Conservation (phyloP, 345 rosid species). For the Chamaenerion angustifolium region DNA sequence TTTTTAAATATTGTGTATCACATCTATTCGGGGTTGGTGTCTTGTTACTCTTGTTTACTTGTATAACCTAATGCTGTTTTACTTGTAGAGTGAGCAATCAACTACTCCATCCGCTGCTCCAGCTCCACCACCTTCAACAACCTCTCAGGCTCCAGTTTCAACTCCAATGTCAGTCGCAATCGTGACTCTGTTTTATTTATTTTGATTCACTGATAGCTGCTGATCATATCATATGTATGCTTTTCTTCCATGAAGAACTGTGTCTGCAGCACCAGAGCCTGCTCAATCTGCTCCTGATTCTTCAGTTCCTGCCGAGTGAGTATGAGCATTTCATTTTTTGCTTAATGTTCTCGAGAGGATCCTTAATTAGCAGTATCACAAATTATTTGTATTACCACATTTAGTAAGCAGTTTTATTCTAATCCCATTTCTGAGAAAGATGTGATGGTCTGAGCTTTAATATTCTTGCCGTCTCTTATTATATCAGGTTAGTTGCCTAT, state of each 20-base stretch:
- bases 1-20: too few relatives aligned
- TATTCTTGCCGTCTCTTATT: not conserved
- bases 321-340: not conserved
- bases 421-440: too few relatives aligned
- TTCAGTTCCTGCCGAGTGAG: conserved; percentile 8
- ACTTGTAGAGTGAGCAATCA: conserved; percentile 37
- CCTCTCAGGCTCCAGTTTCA: conserved; percentile 33
- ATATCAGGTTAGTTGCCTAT: conserved; percentile 44
- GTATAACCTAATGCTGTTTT: not conserved
- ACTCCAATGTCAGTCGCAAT: conserved; percentile 30
- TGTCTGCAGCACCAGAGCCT: conserved; percentile 6
- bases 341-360: not conserved
- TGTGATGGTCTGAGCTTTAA: not conserved
- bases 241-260: conserved; percentile 2
- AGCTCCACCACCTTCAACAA: conserved; percentile 15
- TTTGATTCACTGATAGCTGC: not conserved
- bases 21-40: not conserved
- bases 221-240: not conserved
- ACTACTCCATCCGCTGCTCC: conserved; percentile 25
- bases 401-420: too few relatives aligned
- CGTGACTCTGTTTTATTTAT: not conserved
- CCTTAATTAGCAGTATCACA: not conserved
- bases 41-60: not conserved
- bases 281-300: conserved; percentile 1
- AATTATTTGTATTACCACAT: not conserved